phyloP scores from a whole-genome alignment of 805 yeast species.

The Starmerella floricola region DNA sequence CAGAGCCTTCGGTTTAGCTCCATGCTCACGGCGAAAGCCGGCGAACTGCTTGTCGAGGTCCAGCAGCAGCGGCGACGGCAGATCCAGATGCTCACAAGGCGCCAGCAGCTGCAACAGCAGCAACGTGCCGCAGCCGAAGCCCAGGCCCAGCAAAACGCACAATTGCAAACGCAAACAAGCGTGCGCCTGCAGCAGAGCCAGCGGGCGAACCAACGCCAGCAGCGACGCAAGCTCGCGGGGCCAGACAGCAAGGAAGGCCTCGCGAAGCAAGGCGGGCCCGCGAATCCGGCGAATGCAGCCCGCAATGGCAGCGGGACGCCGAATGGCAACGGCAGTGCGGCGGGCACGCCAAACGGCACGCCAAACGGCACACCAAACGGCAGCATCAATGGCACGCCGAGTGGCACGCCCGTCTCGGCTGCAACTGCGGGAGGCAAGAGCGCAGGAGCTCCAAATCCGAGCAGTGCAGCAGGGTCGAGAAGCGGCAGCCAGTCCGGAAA shows the following conservation, averaged over 20 bases:
- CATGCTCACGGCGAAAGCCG: conserved; percentile 77
- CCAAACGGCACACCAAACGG: too few relatives aligned
- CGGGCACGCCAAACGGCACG: too few relatives aligned
- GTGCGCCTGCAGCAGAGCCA: conserved; percentile 14
- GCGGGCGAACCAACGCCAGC: conserved; percentile 16
- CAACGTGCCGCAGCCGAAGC: conserved; percentile 27
- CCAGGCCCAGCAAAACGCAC: conserved; percentile 27
- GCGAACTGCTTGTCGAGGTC: conserved; percentile 66
- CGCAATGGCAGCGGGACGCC: too few relatives aligned
- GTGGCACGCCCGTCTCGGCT: too few relatives aligned
- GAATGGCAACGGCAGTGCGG: too few relatives aligned
- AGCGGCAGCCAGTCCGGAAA: too few relatives aligned
- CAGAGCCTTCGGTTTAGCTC: conserved; percentile 86
- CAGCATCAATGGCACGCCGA: conserved; percentile 6
- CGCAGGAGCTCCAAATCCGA: too few relatives aligned
- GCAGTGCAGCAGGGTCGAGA: too few relatives aligned
- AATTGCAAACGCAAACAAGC: conserved; percentile 17
- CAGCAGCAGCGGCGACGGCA: conserved; percentile 59
- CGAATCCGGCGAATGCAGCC: too few relatives aligned
- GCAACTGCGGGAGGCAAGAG: too few relatives aligned
- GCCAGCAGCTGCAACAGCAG: conserved; percentile 29
- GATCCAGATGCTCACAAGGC: conserved; percentile 26
- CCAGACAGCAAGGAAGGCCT: too few relatives aligned
- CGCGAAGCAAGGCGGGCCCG: too few relatives aligned
- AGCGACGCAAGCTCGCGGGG: conserved; percentile 10